phyloP scores from a whole-genome alignment of 2,329 filamentous ascomycete species.

The Tympanopsis confertula region DNA sequence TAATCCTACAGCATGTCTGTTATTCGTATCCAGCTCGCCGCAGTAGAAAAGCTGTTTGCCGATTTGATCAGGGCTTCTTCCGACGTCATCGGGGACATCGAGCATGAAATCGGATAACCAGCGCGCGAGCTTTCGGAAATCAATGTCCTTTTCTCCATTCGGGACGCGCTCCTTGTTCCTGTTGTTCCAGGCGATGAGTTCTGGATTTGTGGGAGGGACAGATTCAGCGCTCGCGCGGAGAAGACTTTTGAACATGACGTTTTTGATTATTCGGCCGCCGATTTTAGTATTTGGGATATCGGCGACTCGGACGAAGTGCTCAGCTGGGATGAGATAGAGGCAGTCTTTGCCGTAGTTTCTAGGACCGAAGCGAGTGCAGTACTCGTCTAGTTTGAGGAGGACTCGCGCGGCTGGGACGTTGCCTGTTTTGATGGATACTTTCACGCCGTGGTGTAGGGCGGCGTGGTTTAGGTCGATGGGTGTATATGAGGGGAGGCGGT shows the following conservation, averaged over 20 bases:
- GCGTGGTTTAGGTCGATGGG: background rate
- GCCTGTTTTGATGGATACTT: background rate
- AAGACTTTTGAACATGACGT: conserved; percentile 16
- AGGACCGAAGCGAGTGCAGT: background rate
- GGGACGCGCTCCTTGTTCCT: no score
- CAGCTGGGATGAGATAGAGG: background rate
- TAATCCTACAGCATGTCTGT: no score
- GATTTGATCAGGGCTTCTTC: no score
- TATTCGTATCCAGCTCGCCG: no score
- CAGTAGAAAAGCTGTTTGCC: no score
- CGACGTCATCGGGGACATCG: no score
- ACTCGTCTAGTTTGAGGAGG: conserved; percentile 1
- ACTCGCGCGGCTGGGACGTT: background rate
- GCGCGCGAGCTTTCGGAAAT: no score
- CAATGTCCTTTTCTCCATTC: no score
- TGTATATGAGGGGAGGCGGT: background rate
- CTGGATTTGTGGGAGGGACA: conserved; percentile 17
- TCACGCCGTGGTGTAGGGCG: background rate
- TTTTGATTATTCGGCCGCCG: conserved; percentile 10
- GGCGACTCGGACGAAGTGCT: background rate
- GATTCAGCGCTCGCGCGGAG: conserved; percentile 23
- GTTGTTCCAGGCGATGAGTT: conserved; percentile 23
- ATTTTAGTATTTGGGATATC: no score
- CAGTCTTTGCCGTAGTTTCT: background rate
- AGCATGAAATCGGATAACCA: no score